Evolutionary conservation across 345 rosid genomes (phyloP).

Genomic region (Leavenworthia alabamica): DNA sequence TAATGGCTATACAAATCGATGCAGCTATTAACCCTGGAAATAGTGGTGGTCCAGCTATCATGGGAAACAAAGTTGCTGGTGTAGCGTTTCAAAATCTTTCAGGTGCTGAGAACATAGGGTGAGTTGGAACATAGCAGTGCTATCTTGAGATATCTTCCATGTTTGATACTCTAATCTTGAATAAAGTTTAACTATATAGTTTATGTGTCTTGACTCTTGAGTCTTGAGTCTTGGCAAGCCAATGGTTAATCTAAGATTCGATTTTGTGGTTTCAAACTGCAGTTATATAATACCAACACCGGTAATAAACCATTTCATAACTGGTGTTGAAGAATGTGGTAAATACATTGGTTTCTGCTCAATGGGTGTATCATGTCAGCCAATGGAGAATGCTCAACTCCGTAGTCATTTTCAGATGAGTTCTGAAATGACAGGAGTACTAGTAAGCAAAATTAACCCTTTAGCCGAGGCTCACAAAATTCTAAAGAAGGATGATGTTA

Average conservation of each 20-base stretch:
- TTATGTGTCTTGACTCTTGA: neutral
- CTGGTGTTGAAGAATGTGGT: conserved; percentile 64
- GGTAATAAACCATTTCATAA: conserved; percentile 68
- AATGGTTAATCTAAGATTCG: neutral
- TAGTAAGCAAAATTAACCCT: conserved; percentile 77
- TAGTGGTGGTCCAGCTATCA: conserved; percentile 88
- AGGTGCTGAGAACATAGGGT: conserved; percentile 94
- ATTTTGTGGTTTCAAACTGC: conserved; percentile 18
- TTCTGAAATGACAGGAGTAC: conserved; percentile 72
- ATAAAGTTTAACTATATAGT: too few relatives aligned
- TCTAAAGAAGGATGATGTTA: conserved; percentile 69
- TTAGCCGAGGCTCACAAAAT: conserved; percentile 50
- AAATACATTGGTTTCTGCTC: conserved; percentile 75
- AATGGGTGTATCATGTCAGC: conserved; percentile 77
- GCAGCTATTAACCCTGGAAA: conserved; percentile 94
- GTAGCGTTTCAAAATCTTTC: conserved; percentile 91
- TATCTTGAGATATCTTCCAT: neutral
- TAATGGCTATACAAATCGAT: conserved; percentile 92
- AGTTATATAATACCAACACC: conserved; percentile 89
- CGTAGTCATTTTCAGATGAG: conserved; percentile 56
- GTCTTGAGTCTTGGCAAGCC: too few relatives aligned
- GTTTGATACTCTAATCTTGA: neutral
- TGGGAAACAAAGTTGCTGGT: conserved; percentile 81
- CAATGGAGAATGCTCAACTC: conserved; percentile 73
- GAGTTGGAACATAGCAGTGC: conserved; percentile 22